Conservation (phyloP, 805 yeast genomes). For the Teunomyces stri region DNA sequence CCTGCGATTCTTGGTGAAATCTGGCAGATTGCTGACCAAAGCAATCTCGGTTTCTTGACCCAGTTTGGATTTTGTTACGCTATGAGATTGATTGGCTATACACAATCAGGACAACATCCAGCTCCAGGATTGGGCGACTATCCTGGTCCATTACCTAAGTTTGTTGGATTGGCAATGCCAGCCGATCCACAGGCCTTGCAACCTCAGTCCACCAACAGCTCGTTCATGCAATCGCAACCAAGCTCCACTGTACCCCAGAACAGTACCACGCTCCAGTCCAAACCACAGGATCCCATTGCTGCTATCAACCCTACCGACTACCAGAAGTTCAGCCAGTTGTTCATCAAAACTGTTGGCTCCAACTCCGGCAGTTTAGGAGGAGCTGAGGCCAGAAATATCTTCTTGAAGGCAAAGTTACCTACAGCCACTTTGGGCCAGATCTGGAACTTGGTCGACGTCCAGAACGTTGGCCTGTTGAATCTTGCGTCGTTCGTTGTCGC, state of each 20-base stretch:
- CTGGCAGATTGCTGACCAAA: constrained; percentile 93
- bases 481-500: constrained; percentile 83
- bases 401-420: constrained; percentile 84
- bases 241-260: constrained; percentile 33
- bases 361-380: constrained; percentile 63
- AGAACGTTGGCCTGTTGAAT: constrained; percentile 67
- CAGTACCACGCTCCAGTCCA: constrained; percentile 33
- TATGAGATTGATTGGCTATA: constrained; percentile 83
- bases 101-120: constrained; percentile 67
- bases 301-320: constrained; percentile 57
- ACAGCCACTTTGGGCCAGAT: constrained; percentile 75
- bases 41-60: constrained; percentile 79
- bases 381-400: constrained; percentile 77
- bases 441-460: constrained; percentile 84
- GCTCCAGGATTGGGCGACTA: constrained; percentile 50
- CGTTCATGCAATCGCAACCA: constrained; percentile 44
- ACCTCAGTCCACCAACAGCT: constrained; percentile 36
- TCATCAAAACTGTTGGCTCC: constrained; percentile 62
- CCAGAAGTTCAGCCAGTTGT: constrained; percentile 65
- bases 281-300: constrained; percentile 39
- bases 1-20: constrained; percentile 79
- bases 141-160: constrained; percentile 66
- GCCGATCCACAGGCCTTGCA: constrained; percentile 17
- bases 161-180: constrained; percentile 33
- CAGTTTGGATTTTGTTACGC: constrained; percentile 81